Evolutionary conservation across 108 stramenopile genomes (phyloP).

Genomic region (Poteriospumella lacustris): DNA sequence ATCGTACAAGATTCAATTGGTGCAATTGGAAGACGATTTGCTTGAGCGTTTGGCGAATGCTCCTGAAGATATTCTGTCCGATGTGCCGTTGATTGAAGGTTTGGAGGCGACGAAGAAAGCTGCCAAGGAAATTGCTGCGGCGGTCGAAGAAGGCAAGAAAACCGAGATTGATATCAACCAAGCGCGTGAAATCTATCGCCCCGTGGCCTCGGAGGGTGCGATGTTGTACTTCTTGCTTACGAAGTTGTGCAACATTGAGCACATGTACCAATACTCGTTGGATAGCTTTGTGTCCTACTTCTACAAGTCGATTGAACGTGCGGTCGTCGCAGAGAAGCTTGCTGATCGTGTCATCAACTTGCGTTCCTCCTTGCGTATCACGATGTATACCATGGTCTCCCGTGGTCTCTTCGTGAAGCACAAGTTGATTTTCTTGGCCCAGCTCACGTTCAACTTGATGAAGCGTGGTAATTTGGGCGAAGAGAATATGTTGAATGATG

Average conservation of each 20-base stretch:
- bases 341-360: constrained; percentile 64
- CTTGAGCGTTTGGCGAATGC: constrained; percentile 80
- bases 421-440: constrained; percentile 79
- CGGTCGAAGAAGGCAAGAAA: constrained; percentile 68
- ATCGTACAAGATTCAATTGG: constrained; percentile 74
- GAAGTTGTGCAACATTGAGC: constrained; percentile 71
- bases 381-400: constrained; percentile 78
- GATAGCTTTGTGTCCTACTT: constrained; percentile 79
- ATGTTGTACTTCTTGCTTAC: constrained; percentile 89
- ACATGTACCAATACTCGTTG: constrained; percentile 88
- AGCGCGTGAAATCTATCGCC: constrained; percentile 74
- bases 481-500: constrained; percentile 61
- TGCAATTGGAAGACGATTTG: constrained; percentile 74
- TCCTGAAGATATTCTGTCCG: constrained; percentile 77
- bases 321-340: constrained; percentile 55
- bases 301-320: constrained; percentile 70
- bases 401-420: constrained; percentile 81
- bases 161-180: constrained; percentile 69
- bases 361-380: constrained; percentile 69
- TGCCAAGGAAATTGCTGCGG: constrained; percentile 70
- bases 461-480: constrained; percentile 70
- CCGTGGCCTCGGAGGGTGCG: constrained; percentile 79
- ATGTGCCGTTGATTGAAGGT: constrained; percentile 82
- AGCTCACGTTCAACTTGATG: constrained; percentile 80
- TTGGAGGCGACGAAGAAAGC: constrained; percentile 77